Base-by-base conservation (phyloP, 2,329 filamentous ascomycete species). In the Pseudogymnoascus verrucosus region DNA sequence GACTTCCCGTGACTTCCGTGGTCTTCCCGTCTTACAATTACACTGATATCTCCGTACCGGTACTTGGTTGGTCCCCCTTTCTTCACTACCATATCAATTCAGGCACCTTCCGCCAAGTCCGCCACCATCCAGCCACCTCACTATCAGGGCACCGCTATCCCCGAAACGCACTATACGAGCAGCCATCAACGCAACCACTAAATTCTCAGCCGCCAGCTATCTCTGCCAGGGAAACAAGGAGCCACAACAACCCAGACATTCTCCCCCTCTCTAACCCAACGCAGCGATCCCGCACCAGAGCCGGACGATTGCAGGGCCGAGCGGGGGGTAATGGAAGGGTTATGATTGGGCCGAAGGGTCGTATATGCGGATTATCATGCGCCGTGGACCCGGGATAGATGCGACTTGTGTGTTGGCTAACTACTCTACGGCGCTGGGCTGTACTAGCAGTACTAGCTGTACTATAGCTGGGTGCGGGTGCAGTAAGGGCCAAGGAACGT, bases 351-450 rank as follows among this genome's bases (percentile, higher is more conserved):
- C 8, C 7, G 2, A 31, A 10, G 47, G 28, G 47, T 54, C 47
- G 47, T 54, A 54, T 54, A 54, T 54, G 47, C 47, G 47, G 26
- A 54, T 16, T 54, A 54, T 54, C 19, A 54, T 54, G 47, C 47
- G 23, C 47, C 47, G 23, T 54, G 23, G 26, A n/a, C 26, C 47
- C 47, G 47, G 47, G 23, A 31, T 54, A 23, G 16, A n/a, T 51
- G 23, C 16, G 47, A 54, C 47, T 54, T 54, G 47, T 54, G 47
- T 31, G 47, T 54, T 54, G 47, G 47, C 47, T 16, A 51, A n/a
- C 47, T 16, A 51, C 23, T n/a, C 6, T 51, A 28, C 42, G 3
- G 21, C 21, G 21, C 23, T 31, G 23, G 42, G 40, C n/a, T 19
- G 39, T 42, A 42, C 42, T 31, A 54, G 28, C 28, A 10, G 28